A percentile compares a stretch with the other conserved stretches of the same genome.
Conservation (phyloP, 345 rosid genomes). For the Durio zibethinus region DNA sequence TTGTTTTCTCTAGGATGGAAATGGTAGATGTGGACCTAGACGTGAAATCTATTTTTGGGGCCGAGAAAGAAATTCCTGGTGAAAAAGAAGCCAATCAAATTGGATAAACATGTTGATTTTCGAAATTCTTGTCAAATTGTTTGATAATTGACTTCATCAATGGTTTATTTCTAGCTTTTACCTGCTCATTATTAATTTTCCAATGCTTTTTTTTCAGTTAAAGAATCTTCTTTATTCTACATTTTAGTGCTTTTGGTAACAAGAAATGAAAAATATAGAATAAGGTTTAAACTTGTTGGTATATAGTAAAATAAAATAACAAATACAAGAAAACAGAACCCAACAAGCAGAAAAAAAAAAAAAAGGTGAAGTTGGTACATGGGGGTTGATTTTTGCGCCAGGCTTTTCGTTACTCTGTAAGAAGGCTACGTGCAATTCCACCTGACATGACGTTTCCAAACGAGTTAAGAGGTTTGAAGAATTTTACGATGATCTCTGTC, state of each 20-base stretch:
- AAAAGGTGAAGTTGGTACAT: not conserved
- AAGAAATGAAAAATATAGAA: not conserved
- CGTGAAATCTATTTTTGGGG: too few species aligned
- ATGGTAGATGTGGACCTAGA: too few species aligned
- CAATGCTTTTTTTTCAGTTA: not conserved
- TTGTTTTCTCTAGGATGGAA: not conserved
- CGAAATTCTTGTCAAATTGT: not conserved
- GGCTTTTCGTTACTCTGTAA: slow-evolving; percentile 47
- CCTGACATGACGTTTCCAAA: slow-evolving; percentile 31
- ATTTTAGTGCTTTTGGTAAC: not conserved
- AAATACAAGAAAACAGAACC: too few species aligned
- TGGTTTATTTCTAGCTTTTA: slow-evolving; percentile 7
- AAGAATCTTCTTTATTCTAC: not conserved
- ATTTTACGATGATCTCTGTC: not conserved
- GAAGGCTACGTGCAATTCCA: slow-evolving; percentile 53
- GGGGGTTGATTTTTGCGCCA: slow-evolving; percentile 63
- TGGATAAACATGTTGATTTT: not conserved
- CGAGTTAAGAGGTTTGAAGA: too few species aligned
- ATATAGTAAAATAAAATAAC: too few species aligned
- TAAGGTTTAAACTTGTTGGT: not conserved
- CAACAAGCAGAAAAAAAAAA: too few species aligned
- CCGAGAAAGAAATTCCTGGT: too few species aligned
- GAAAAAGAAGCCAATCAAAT: not conserved
- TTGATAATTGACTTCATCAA: slow-evolving; percentile 9
- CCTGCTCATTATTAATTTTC: not conserved